Conservation (phyloP, 495 filamentous ascomycete species). For the Chaetomium tenue region DNA sequence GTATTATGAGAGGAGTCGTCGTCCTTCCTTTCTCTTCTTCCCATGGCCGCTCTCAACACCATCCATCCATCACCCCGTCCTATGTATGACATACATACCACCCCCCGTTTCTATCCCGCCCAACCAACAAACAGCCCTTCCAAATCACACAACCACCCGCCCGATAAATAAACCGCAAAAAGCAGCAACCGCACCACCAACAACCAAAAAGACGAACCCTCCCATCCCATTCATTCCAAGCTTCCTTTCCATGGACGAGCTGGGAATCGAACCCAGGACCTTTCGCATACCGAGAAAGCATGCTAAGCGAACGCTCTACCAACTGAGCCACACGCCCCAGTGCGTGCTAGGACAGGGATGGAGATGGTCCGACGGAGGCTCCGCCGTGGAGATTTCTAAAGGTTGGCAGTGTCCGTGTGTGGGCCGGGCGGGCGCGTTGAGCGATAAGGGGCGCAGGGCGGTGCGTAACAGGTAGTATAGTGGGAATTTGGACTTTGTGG, state of each 20-base stretch:
- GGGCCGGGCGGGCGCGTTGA: constrained; percentile 85
- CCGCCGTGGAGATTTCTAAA: too few species aligned
- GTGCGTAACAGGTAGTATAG: constrained; percentile 63
- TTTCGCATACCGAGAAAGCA: constrained; percentile 23
- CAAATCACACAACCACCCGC: too few species aligned
- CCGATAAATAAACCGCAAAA: background rate
- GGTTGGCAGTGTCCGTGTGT: constrained; percentile 73
- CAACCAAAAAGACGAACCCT: background rate
- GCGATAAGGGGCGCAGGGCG: constrained; percentile 78
- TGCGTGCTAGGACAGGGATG: background rate
- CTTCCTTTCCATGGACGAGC: constrained; percentile 19
- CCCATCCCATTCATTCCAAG: too few species aligned
- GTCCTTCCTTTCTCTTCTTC: too few species aligned
- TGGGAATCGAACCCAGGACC: constrained; percentile 30
- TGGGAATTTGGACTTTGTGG: constrained; percentile 79
- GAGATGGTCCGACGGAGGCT: background rate
- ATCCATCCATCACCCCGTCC: too few species aligned
- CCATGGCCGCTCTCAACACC: too few species aligned
- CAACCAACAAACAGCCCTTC: too few species aligned
- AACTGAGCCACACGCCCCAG: constrained; percentile 28
- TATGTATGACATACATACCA: too few species aligned
- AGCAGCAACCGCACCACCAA: background rate
- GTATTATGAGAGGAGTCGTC: too few species aligned
- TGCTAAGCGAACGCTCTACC: constrained; percentile 31
- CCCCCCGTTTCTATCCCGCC: too few species aligned